Base-by-base conservation (phyloP, 2,329 filamentous ascomycete genomes). In the Penicillium sp. region DNA sequence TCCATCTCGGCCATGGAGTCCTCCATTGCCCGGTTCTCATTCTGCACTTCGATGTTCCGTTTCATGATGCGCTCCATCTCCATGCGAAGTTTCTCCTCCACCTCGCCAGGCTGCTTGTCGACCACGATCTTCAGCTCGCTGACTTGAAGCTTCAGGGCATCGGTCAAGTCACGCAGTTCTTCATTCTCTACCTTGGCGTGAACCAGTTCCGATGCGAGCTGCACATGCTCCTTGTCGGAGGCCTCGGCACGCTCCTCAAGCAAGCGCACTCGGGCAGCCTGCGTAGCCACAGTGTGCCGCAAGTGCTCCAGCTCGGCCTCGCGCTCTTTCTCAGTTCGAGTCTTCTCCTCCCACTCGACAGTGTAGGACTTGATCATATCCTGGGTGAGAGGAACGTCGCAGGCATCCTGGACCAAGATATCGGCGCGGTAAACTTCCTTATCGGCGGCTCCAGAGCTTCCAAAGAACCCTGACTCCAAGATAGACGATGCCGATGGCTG, bases 351-450 rank as follows among this genome's bases (percentile, higher is more conserved):
- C 92, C 92, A 99, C 69, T 99, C 94, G 0, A 81, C 71, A 0
- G 88, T 88, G 72, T 97, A 99, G 3, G 82, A 77, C 66, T 89
- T 89, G 22, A 99, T 84, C 67, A 89, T 85, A 67, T 95, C 89
- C 0, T 90, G 86, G 0, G 90, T 90, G 40, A 99, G 86, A 67
- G 90, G 89, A 49, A 97, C 82, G 31, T 89, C 88, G 69, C 92
- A 96, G 0, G 94, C 94, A 73, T 99, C 94, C 57, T 89, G 89
- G 14, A 99, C 90, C 57, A 99, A 85, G 65, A 94, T 86, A 71
- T 99, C 94, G 15, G 94, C 94, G 48, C 92, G 87, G 72, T 99
- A 99, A 6, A 99, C 85, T 70, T 97, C 94, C 74, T 96, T 97
- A 70, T 99, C 94, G 12, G 91, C 83, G 62, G 86, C 87, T 31